Conservation (phyloP, 2,329 filamentous ascomycete genomes). For the Nemania abortiva region DNA sequence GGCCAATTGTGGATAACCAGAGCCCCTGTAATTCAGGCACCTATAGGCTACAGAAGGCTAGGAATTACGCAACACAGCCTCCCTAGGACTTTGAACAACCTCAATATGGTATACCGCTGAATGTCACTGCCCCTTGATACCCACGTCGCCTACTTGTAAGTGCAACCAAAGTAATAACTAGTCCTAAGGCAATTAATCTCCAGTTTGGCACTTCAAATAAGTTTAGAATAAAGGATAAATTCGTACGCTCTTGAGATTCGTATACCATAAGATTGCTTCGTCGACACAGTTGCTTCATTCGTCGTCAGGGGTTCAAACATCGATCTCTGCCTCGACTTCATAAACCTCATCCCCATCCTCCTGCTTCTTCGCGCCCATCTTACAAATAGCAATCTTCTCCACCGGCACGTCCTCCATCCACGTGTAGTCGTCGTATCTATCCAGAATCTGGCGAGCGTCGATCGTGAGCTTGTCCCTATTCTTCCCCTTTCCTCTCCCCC, state of each 20-base stretch:
- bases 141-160: too few species aligned
- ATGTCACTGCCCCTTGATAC: too few species aligned
- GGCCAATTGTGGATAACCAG: conserved; percentile 7
- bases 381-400: conserved; percentile 81
- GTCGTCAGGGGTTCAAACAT: conserved; percentile 31
- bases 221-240: not conserved
- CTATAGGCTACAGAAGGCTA: conserved; percentile 9
- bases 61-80: not conserved
- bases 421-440: conserved; percentile 70
- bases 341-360: conserved; percentile 66
- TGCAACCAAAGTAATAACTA: not conserved
- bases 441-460: conserved; percentile 68
- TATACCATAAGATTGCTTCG: not conserved
- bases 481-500: conserved; percentile 46
- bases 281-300: not conserved
- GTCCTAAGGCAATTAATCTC: not conserved
- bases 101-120: too few species aligned
- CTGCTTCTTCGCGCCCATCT: conserved; percentile 84
- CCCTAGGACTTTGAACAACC: not conserved
- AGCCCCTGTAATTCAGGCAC: conserved; percentile 1
- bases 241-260: not conserved
- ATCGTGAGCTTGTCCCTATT: conserved; percentile 59
- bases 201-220: not conserved
- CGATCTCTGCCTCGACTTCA: conserved; percentile 65
- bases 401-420: conserved; percentile 79